Evolutionary conservation across 2,329 filamentous ascomycete species (phyloP).

Genomic region (Alternaria sp.): DNA sequence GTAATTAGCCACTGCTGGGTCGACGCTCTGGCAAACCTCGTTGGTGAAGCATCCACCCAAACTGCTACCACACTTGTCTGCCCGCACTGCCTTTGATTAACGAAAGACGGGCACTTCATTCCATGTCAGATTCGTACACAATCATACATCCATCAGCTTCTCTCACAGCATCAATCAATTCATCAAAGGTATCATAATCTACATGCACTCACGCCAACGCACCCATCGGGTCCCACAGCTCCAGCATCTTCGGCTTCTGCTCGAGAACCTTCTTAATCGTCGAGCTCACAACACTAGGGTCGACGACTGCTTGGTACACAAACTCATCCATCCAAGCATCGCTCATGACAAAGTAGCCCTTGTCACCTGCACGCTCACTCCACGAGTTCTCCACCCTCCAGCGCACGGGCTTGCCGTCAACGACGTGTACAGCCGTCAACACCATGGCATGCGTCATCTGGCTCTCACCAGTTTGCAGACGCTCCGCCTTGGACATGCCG

Average conservation of each 20-base stretch:
- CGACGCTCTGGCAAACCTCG: not conserved
- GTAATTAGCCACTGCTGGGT: no score
- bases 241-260: slow-evolving; percentile 68
- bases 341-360: slow-evolving; percentile 90
- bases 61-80: not conserved
- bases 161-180: not conserved
- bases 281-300: slow-evolving; percentile 65
- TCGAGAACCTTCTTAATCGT: slow-evolving; percentile 73
- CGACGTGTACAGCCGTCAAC: slow-evolving; percentile 81
- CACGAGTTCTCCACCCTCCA: slow-evolving; percentile 92
- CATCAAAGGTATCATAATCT: not conserved
- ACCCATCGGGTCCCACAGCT: slow-evolving; percentile 81
- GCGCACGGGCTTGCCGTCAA: slow-evolving; percentile 68
- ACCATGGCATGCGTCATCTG: slow-evolving; percentile 95
- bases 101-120: not conserved
- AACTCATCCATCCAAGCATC: slow-evolving; percentile 72
- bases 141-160: not conserved
- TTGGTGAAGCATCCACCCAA: not conserved
- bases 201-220: slow-evolving; percentile 61
- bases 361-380: slow-evolving; percentile 71
- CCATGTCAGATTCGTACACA: fast-evolving
- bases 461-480: slow-evolving; percentile 75
- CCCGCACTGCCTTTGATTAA: not conserved
- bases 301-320: slow-evolving; percentile 84
- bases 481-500: slow-evolving; percentile 75